phyloP scores from a whole-genome alignment of 176 grass and related monocot species.

The Poa pratensis region DNA sequence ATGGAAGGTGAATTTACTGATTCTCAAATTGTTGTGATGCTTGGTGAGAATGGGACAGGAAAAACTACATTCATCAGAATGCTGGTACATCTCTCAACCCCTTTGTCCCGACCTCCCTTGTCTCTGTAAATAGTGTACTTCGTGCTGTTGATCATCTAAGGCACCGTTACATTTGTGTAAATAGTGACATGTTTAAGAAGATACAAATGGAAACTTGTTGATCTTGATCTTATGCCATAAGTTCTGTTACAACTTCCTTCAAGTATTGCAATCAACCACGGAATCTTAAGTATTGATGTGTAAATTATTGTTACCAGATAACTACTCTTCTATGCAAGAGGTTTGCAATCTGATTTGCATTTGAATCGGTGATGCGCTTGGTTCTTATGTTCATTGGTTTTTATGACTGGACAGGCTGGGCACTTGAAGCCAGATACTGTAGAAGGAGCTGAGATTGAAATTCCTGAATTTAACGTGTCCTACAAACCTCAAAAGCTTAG shows the following conservation, averaged over 20 bases:
- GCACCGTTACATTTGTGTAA: too few species aligned
- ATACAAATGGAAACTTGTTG: too few species aligned
- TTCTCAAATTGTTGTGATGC: slow-evolving; percentile 57
- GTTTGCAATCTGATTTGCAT: not conserved
- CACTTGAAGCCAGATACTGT: slow-evolving; percentile 69
- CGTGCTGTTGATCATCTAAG: too few species aligned
- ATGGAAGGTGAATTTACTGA: slow-evolving; percentile 81
- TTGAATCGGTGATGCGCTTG: not conserved
- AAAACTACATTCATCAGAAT: slow-evolving; percentile 89
- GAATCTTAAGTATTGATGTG: not conserved
- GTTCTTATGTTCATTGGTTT: slow-evolving; percentile 21
- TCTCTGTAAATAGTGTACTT: too few species aligned
- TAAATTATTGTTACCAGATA: not conserved
- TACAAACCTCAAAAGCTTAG: slow-evolving; percentile 93
- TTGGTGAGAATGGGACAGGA: slow-evolving; percentile 70
- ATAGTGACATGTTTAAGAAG: too few species aligned
- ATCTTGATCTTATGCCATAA: too few species aligned
- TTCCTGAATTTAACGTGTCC: slow-evolving; percentile 96
- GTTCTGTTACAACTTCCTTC: not conserved
- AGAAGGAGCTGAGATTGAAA: slow-evolving; percentile 73
- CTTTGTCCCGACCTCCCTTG: too few species aligned
- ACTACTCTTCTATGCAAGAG: not conserved
- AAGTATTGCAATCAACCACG: not conserved
- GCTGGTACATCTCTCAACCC: slow-evolving; percentile 51
- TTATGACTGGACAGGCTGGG: slow-evolving; percentile 63